Conservation (phyloP, 192 early-diverging fungal genomes). For the Entomortierella lignicola region DNA sequence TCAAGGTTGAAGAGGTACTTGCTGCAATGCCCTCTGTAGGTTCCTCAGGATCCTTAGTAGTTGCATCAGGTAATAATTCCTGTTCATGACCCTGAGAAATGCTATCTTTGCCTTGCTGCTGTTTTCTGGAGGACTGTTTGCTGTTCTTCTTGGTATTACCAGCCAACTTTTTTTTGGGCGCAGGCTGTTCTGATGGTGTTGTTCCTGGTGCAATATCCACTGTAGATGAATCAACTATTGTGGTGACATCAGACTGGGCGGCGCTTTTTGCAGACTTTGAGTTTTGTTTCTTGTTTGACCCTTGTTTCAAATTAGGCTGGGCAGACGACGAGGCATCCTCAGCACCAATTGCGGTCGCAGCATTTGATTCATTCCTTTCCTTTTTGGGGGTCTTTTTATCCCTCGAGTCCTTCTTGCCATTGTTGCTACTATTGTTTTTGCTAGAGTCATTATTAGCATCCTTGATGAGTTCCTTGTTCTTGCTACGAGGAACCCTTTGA, state of each 20-base stretch:
- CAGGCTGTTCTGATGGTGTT: neutral
- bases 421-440: constrained; percentile 9
- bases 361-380: neutral
- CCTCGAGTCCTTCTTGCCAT: neutral
- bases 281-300: constrained; percentile 10
- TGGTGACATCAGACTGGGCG: neutral
- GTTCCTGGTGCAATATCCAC: constrained; percentile 2
- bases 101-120: neutral
- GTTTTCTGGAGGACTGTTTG: neutral
- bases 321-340: constrained; percentile 2
- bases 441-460: neutral
- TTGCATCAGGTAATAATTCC: neutral
- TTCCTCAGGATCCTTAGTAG: constrained; percentile 6
- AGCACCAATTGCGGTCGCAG: neutral
- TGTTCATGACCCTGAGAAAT: neutral
- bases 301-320: constrained; percentile 2
- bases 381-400: neutral
- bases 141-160: neutral
- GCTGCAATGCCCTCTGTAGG: neutral
- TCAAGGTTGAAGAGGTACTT: constrained; percentile 1
- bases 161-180: neutral
- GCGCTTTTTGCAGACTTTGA: constrained; percentile 8
- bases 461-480: neutral
- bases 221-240: neutral
- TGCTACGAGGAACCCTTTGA: constrained; percentile 17